These are phyloP conservation scores for Termitomyces sp. DNA, from an alignment of 1,284 basidiomycete genomes.

Conservation along the genomic window DNA sequence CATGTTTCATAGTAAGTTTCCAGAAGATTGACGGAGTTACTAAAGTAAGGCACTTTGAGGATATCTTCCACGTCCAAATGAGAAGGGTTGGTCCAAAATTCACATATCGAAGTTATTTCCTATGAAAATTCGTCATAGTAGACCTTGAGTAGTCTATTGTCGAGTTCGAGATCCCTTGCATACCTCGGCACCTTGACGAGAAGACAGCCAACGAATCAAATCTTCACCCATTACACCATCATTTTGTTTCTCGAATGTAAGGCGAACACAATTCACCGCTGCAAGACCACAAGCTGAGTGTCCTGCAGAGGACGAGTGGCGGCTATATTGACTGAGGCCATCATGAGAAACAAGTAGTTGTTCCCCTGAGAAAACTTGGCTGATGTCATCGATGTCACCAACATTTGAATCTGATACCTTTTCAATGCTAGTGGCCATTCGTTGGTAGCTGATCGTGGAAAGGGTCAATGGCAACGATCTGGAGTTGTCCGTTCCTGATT, in stretches of 20 bases:
- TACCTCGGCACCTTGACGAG: slow-evolving; percentile 36
- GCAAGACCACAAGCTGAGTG: slow-evolving; percentile 57
- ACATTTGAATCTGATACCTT: background rate
- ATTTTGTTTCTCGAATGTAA: slow-evolving; percentile 35
- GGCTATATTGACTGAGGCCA: slow-evolving; percentile 45
- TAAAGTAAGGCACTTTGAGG: slow-evolving; percentile 35
- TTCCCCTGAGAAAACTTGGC: slow-evolving; percentile 17
- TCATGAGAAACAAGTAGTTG: slow-evolving; percentile 33
- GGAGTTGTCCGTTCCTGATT: background rate
- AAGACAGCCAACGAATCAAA: slow-evolving; percentile 33
- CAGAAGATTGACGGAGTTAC: slow-evolving; percentile 31
- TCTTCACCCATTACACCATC: slow-evolving; percentile 25
- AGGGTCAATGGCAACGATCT: background rate
- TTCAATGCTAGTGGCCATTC: background rate
- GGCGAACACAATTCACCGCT: slow-evolving; percentile 53
- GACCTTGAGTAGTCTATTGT: background rate
- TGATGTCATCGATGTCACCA: slow-evolving; percentile 15
- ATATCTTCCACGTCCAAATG: slow-evolving; percentile 58
- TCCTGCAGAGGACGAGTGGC: slow-evolving; percentile 24
- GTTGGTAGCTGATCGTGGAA: background rate
- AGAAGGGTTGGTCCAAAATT: slow-evolving; percentile 42
- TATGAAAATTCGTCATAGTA: slow-evolving; percentile 18
- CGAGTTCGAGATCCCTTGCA: background rate
- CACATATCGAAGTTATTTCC: slow-evolving; percentile 51
- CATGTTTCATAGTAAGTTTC: slow-evolving; percentile 37